A percentile compares a stretch with the other conserved stretches of the same genome.
Conservation (phyloP, 768 basidiomycete genomes). For the Mycena rosella region DNA sequence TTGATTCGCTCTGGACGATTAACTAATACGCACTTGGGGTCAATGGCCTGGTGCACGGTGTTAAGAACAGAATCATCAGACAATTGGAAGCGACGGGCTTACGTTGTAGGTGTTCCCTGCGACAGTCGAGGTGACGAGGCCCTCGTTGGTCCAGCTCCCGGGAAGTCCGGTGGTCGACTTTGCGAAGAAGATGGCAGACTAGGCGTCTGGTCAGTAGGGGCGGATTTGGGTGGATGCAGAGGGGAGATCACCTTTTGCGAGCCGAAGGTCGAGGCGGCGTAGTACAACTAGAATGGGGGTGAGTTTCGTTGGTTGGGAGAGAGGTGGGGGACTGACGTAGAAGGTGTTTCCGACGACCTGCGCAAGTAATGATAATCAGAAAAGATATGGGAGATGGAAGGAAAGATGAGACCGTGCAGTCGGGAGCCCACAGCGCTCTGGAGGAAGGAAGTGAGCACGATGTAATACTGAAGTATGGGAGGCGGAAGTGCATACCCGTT, state of each 20-base stretch:
- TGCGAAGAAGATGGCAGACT: conserved; percentile 69
- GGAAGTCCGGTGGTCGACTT: conserved; percentile 63
- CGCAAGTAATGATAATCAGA: not conserved
- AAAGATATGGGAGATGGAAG: not conserved
- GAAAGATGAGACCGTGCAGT: conserved; percentile 39
- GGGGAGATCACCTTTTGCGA: conserved; percentile 57
- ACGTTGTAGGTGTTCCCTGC: conserved; percentile 54
- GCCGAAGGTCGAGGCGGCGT: conserved; percentile 67
- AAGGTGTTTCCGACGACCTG: conserved; percentile 45
- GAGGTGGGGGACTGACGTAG: conserved; percentile 9
- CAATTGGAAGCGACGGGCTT: conserved; percentile 38
- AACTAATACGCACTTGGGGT: conserved; percentile 59
- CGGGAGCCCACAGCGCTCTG: conserved; percentile 47
- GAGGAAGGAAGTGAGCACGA: not conserved
- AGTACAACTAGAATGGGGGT: conserved; percentile 59
- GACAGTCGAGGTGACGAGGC: conserved; percentile 60
- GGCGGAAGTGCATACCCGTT: conserved; percentile 51
- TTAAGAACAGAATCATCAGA: conserved; percentile 45
- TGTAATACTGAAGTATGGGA: not conserved
- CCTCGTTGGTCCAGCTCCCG: conserved; percentile 60
- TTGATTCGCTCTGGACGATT: not conserved
- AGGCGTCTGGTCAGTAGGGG: not conserved
- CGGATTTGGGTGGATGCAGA: not conserved
- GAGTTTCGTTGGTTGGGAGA: not conserved
- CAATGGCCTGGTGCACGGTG: conserved; percentile 57